Evolutionary conservation across 495 filamentous ascomycete species (phyloP).

Genomic region (Hypomontagnella submonticulosa): DNA sequence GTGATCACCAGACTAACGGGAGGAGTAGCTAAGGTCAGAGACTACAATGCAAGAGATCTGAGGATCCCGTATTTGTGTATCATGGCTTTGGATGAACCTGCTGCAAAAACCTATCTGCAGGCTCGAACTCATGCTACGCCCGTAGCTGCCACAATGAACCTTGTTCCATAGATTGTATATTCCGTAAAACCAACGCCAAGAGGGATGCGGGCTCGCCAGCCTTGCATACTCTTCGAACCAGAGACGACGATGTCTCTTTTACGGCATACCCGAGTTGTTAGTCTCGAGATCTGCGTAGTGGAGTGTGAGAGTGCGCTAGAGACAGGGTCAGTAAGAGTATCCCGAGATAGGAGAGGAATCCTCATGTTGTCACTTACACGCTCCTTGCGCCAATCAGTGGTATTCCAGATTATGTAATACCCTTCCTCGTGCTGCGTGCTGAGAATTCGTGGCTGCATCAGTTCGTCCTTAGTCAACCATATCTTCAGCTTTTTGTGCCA

Average conservation of each 20-base stretch:
- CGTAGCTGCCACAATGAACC: constrained; percentile 27
- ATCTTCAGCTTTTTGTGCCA: constrained; percentile 90
- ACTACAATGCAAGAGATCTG: constrained; percentile 15
- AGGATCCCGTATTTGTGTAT: constrained; percentile 34
- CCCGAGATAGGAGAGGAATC: constrained; percentile 15
- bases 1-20: constrained; percentile 1
- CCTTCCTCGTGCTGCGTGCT: constrained; percentile 80
- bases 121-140: constrained; percentile 16
- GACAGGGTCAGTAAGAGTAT: constrained; percentile 16
- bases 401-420: constrained; percentile 90
- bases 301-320: constrained; percentile 79
- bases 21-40: background rate
- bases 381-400: constrained; percentile 83
- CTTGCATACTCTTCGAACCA: constrained; percentile 25
- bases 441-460: constrained; percentile 73
- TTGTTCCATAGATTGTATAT: constrained; percentile 26
- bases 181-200: constrained; percentile 38
- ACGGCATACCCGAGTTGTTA: constrained; percentile 34
- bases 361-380: constrained; percentile 65
- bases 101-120: constrained; percentile 21
- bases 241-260: constrained; percentile 17
- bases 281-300: constrained; percentile 81
- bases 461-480: constrained; percentile 90
- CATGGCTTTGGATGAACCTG: constrained; percentile 6
- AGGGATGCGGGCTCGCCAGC: constrained; percentile 13